Evolutionary conservation across 2,329 filamentous ascomycete species (phyloP).

Genomic region (Fusarium anthophilum): DNA sequence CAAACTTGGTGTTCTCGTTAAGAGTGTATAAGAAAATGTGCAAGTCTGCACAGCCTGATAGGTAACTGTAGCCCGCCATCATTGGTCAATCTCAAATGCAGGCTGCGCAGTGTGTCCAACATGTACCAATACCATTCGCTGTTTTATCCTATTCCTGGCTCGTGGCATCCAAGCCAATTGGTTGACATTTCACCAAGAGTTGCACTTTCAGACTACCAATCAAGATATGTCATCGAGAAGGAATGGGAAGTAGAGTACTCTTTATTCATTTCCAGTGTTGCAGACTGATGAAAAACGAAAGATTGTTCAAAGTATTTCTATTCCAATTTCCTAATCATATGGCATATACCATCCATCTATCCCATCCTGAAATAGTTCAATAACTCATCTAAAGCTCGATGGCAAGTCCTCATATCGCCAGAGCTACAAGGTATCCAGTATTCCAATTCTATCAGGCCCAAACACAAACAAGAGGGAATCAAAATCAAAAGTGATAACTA

Average conservation of each 20-base stretch:
- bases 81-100: neutral
- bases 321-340: neutral
- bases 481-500: slow-evolving; percentile 6
- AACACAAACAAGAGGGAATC: slow-evolving; percentile 3
- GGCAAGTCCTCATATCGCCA: neutral
- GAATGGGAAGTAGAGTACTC: neutral
- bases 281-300: neutral
- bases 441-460: slow-evolving; percentile 21
- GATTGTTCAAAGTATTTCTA: neutral
- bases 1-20: neutral
- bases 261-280: fast-evolving
- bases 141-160: neutral
- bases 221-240: neutral
- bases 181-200: neutral
- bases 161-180: neutral
- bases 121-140: neutral
- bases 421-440: slow-evolving; percentile 24
- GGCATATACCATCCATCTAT: slow-evolving; percentile 2
- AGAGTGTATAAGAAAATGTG: neutral
- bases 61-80: neutral
- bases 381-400: slow-evolving; percentile 23
- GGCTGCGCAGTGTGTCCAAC: neutral
- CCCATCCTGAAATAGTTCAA: neutral
- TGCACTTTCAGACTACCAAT: neutral
- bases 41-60: neutral